A percentile compares a stretch with the other conserved stretches of the same genome.
Evolutionary conservation across 2,329 filamentous ascomycete genomes (phyloP).

Genomic region (Gliomastix tumulicola): DNA sequence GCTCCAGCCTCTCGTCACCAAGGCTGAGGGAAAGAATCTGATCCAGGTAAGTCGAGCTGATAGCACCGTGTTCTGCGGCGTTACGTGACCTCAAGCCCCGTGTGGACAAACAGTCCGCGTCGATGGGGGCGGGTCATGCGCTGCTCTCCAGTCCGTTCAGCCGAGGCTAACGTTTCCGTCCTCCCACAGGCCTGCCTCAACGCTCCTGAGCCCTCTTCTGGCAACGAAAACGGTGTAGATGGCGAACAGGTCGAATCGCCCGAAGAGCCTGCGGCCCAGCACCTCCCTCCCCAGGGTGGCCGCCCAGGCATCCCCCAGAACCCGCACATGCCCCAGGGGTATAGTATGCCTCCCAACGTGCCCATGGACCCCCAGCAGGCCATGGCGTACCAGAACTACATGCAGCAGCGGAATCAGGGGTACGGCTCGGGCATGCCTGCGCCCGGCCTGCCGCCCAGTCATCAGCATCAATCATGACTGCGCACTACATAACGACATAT

Average conservation of each 20-base stretch:
- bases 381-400: slow-evolving; percentile 76
- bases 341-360: slow-evolving; percentile 54
- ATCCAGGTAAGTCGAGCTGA: slow-evolving; percentile 79
- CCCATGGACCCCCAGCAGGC: slow-evolving; percentile 71
- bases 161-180: neutral
- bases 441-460: slow-evolving; percentile 73
- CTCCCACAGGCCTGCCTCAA: slow-evolving; percentile 84
- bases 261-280: slow-evolving; percentile 71
- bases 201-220: slow-evolving; percentile 80
- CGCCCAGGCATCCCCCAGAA: slow-evolving; percentile 60
- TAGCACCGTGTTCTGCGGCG: too few relatives aligned
- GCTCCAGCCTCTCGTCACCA: slow-evolving; percentile 94
- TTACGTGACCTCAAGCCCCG: too few relatives aligned
- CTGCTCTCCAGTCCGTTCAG: too few relatives aligned
- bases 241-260: slow-evolving; percentile 80
- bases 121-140: too few relatives aligned
- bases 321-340: slow-evolving; percentile 55
- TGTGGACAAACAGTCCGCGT: too few relatives aligned
- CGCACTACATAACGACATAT: too few relatives aligned
- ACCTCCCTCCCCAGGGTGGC: slow-evolving; percentile 57
- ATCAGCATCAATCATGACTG: slow-evolving; percentile 74
- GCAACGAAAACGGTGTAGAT: slow-evolving; percentile 76
- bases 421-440: slow-evolving; percentile 76
- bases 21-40: slow-evolving; percentile 97
- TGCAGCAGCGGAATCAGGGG: slow-evolving; percentile 62